phyloP scores from a whole-genome alignment of 1,284 basidiomycete species.

The Trametes polyzona region DNA sequence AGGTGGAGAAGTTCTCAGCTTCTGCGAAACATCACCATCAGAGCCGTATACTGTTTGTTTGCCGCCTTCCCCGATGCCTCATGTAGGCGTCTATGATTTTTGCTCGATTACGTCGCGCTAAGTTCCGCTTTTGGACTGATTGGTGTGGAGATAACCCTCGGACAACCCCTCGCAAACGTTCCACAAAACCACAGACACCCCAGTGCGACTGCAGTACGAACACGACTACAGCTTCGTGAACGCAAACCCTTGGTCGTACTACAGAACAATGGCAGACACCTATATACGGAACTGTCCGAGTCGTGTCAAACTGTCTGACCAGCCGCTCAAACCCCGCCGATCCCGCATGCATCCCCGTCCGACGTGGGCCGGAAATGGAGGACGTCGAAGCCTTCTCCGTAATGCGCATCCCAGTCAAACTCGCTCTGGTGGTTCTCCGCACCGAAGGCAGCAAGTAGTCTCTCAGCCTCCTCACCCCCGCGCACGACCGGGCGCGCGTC shows the following conservation, averaged over 20 bases:
- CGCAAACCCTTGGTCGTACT: too few relatives aligned
- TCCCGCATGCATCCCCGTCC: too few relatives aligned
- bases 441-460: conserved; percentile 65
- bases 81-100: conserved; percentile 16
- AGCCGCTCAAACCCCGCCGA: too few relatives aligned
- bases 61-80: conserved; percentile 18
- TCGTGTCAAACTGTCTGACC: too few relatives aligned
- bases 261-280: too few relatives aligned
- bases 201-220: too few relatives aligned
- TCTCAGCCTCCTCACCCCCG: conserved; percentile 53
- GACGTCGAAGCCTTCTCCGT: conserved; percentile 70
- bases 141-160: not conserved
- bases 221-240: too few relatives aligned
- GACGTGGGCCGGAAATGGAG: conserved; percentile 54
- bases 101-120: not conserved
- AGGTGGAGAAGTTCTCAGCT: conserved; percentile 20
- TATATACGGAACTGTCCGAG: too few relatives aligned
- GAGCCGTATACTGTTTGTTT: conserved; percentile 25
- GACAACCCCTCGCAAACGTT: too few relatives aligned
- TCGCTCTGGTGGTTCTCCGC: conserved; percentile 67
- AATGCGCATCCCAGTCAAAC: conserved; percentile 68
- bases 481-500: conserved; percentile 53
- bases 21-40: conserved; percentile 29
- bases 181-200: too few relatives aligned
- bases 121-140: conserved; percentile 3